phyloP scores from a whole-genome alignment of 257 asterid species.

The Solanum gandarillasii region DNA sequence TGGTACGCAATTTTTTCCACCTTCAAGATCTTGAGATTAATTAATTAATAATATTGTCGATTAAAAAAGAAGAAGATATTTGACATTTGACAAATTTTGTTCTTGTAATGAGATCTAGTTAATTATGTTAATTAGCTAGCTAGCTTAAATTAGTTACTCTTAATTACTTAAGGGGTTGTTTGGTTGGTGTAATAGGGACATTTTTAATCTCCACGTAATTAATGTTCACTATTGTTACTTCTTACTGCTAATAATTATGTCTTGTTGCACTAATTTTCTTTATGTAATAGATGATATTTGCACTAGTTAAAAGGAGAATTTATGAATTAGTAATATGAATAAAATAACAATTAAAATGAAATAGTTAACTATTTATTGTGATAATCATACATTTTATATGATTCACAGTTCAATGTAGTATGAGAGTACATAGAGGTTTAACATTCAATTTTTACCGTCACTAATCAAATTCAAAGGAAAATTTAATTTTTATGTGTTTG shows the following conservation, averaged over 20 bases:
- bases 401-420: not conserved
- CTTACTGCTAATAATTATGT: not conserved
- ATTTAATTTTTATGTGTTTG: not conserved
- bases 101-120: not conserved
- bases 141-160: not conserved
- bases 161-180: not conserved
- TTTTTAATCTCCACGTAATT: not conserved
- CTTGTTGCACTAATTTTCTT: not conserved
- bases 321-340: not conserved
- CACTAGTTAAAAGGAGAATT: not conserved
- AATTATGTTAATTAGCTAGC: not conserved
- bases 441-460: not conserved
- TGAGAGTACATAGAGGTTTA: not conserved
- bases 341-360: not conserved
- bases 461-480: too few relatives aligned
- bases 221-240: not conserved
- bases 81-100: not conserved
- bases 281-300: not conserved
- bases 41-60: not conserved
- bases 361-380: not conserved
- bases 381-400: not conserved
- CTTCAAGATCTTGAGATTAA: conserved; percentile 46
- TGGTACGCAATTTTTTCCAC: conserved; percentile 97
- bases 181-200: not conserved
- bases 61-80: not conserved